Percentiles rank a stretch among this genome's conserved stretches.
These are phyloP conservation scores for Ophryocystis elektroscirrha DNA, from an alignment of 169 alveolate species.

Conservation along the genomic window DNA sequence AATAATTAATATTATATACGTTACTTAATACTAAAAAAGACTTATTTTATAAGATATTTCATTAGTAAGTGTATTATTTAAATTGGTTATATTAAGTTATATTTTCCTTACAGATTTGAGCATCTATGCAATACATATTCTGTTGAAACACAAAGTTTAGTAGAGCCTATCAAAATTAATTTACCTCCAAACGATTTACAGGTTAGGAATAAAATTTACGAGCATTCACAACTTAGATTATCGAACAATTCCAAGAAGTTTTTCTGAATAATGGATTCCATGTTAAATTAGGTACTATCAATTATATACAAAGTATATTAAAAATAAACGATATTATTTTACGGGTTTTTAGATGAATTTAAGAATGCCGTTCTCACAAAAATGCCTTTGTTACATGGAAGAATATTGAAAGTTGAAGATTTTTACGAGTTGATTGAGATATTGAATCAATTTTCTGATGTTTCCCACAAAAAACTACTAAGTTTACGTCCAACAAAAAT, in stretches of 20 bases:
- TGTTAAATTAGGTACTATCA: constrained; percentile 16
- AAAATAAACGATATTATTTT: constrained; percentile 9
- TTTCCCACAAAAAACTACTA: too few species aligned
- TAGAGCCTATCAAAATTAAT: constrained; percentile 60
- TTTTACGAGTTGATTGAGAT: too few species aligned
- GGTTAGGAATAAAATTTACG: too few species aligned
- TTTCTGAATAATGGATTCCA: constrained; percentile 55
- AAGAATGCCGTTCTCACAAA: constrained; percentile 25
- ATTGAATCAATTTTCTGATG: too few species aligned
- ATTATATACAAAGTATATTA: constrained; percentile 6
- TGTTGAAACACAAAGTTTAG: constrained; percentile 55
- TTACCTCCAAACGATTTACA: constrained; percentile 50
- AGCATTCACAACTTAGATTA: constrained; percentile 24
- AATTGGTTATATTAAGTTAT: not conserved
- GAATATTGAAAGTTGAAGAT: constrained; percentile 16
- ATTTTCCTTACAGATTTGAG: constrained; percentile 45
- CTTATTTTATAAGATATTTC: too few species aligned
- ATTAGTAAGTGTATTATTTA: too few species aligned
- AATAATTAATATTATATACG: too few species aligned
- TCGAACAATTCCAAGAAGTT: constrained; percentile 34
- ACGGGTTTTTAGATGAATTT: too few species aligned
- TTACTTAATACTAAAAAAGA: too few species aligned
- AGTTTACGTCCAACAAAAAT: constrained; percentile 50
- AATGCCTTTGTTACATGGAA: constrained; percentile 21
- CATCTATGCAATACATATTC: constrained; percentile 43